A percentile compares a stretch with the other conserved stretches of the same genome.
Evolutionary conservation across 2,329 filamentous ascomycete genomes (phyloP).

Genomic region (Trichophyton rubrum): DNA sequence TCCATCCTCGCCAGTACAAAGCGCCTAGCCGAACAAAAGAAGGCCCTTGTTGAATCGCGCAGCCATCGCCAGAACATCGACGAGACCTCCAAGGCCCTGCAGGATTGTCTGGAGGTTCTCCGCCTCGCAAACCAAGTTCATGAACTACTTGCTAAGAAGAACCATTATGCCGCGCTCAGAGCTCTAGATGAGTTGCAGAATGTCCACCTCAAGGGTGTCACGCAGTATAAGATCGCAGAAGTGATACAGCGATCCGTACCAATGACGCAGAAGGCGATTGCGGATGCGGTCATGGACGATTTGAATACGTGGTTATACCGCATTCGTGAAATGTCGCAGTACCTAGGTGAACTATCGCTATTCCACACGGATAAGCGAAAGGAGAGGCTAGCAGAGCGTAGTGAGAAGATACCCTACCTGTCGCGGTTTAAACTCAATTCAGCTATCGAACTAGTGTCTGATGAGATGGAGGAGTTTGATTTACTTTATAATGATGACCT

Average conservation of each 20-base stretch:
- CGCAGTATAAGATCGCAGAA: conserved; percentile 86
- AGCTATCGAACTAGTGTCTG: conserved; percentile 85
- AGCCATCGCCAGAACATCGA: conserved; percentile 91
- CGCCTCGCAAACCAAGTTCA: conserved; percentile 89
- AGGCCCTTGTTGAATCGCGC: conserved; percentile 80
- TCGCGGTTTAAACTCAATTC: conserved; percentile 85
- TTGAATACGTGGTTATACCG: conserved; percentile 93
- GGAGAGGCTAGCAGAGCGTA: conserved; percentile 67
- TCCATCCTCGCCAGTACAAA: conserved; percentile 93
- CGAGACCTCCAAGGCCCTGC: conserved; percentile 75
- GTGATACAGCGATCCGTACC: conserved; percentile 94
- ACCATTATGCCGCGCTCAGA: conserved; percentile 87
- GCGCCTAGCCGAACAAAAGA: conserved; percentile 87
- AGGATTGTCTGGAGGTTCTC: conserved; percentile 82
- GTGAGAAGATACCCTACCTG: conserved; percentile 62
- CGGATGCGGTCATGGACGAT: conserved; percentile 93
- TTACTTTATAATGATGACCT: conserved; percentile 90
- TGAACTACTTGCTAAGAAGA: conserved; percentile 81
- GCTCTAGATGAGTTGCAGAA: conserved; percentile 93
- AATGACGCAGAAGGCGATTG: conserved; percentile 80
- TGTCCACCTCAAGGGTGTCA: conserved; percentile 87
- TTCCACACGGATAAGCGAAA: conserved; percentile 87
- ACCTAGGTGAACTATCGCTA: conserved; percentile 88
- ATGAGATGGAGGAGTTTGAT: conserved; percentile 92
- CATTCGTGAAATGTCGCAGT: conserved; percentile 91